These are phyloP conservation scores for Vitis cinerea DNA, from an alignment of 164 flowering plant genomes.

Conservation along the genomic window DNA sequence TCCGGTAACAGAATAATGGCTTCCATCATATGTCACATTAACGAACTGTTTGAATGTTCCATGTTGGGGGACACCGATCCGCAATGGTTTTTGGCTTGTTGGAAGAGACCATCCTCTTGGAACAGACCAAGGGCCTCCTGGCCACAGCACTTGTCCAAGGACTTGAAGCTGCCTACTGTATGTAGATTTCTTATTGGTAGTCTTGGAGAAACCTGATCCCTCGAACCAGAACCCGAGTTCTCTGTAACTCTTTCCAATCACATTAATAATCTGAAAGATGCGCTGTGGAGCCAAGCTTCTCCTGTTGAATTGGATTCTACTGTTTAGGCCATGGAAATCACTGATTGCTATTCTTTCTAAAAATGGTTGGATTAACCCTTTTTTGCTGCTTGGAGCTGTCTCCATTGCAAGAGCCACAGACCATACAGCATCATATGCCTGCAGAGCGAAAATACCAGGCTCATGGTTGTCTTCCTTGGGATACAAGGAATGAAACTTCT, in stretches of 20 bases:
- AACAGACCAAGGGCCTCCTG: conserved; percentile 13
- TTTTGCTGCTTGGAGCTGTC: not conserved
- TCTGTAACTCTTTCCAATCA: no score
- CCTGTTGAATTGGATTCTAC: no score
- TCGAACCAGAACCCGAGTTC: no score
- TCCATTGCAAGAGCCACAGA: conserved; percentile 18
- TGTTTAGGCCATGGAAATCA: conserved; percentile 17
- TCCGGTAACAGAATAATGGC: conserved; percentile 6
- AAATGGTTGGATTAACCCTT: not conserved
- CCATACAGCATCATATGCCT: conserved; percentile 32
- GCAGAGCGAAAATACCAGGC: conserved; percentile 20
- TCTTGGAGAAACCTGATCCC: no score
- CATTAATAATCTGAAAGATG: no score
- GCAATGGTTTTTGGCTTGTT: conserved; percentile 2
- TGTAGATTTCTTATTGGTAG: no score
- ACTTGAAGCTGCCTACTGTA: not conserved
- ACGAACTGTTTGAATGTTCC: conserved; percentile 12
- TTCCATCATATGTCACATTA: conserved; percentile 5
- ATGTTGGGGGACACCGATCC: conserved; percentile 19
- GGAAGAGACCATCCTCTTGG: conserved; percentile 25
- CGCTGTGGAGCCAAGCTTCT: no score
- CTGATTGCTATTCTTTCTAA: conserved; percentile 4
- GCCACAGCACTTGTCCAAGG: conserved; percentile 25
- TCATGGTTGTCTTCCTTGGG: conserved; percentile 12
- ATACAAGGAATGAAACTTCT: conserved; percentile 7